A percentile compares a stretch with the other conserved stretches of the same genome.
phyloP scores from a whole-genome alignment of 148 eudicot genomes.

The Nepenthes gracilis region DNA sequence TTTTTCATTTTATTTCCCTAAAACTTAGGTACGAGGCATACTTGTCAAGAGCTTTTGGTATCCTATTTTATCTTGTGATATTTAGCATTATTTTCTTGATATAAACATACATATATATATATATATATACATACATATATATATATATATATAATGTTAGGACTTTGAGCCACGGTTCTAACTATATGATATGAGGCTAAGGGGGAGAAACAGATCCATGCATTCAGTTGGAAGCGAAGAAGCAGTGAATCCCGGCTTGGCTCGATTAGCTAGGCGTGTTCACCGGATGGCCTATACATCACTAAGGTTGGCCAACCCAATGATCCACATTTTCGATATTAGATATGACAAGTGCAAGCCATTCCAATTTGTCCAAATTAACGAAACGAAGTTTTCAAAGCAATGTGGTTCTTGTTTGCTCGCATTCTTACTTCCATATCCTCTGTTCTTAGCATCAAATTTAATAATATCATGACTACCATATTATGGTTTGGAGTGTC shows the following conservation, averaged over 20 bases:
- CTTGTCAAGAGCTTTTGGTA: too few relatives aligned
- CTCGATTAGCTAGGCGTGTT: slow-evolving; percentile 91
- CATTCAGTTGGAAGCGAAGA: slow-evolving; percentile 96
- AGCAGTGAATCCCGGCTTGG: slow-evolving; percentile 94
- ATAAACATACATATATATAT: background rate
- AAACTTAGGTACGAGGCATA: too few relatives aligned
- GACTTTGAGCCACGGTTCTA: slow-evolving; percentile 83
- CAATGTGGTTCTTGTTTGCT: slow-evolving; percentile 59
- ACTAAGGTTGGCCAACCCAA: slow-evolving; percentile 87
- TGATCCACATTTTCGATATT: slow-evolving; percentile 82
- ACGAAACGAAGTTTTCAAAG: slow-evolving; percentile 89
- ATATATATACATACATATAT: too few relatives aligned
- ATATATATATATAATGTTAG: too few relatives aligned
- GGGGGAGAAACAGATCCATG: slow-evolving; percentile 65
- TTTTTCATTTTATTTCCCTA: too few relatives aligned
- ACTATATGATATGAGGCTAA: slow-evolving; percentile 60
- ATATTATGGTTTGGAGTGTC: too few relatives aligned
- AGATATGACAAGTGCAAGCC: slow-evolving; percentile 65
- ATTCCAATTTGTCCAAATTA: slow-evolving; percentile 70
- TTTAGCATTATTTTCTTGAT: too few relatives aligned
- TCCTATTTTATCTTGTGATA: too few relatives aligned
- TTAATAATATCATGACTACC: too few relatives aligned
- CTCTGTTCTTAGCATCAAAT: slow-evolving; percentile 73
- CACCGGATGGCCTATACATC: slow-evolving; percentile 84
- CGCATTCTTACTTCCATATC: slow-evolving; percentile 85